A percentile compares a stretch with the other conserved stretches of the same genome.
phyloP scores from a whole-genome alignment of 192 early-diverging fungal species.

The Coemansia sp. region DNA sequence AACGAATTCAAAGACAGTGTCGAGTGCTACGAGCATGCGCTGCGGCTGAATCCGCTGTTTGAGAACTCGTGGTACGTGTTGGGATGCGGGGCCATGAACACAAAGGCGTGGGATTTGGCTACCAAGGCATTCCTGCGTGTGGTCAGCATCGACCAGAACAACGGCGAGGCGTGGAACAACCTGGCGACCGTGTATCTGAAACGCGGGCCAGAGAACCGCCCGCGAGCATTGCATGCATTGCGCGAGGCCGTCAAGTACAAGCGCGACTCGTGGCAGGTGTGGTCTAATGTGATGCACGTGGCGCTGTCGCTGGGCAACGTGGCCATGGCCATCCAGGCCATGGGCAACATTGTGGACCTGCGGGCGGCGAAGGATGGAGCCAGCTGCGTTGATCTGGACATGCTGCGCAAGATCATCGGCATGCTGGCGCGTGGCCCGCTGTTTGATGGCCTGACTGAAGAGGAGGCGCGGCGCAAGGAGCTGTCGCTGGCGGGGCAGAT shows the following conservation, averaged over 20 bases:
- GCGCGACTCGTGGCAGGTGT: conserved; percentile 83
- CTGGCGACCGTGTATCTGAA: conserved; percentile 77
- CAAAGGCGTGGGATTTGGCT: conserved; percentile 70
- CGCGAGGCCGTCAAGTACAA: conserved; percentile 75
- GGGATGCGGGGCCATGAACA: conserved; percentile 87
- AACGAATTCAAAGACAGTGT: conserved; percentile 59
- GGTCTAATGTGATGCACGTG: conserved; percentile 86
- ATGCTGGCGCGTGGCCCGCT: conserved; percentile 52
- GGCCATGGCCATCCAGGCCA: conserved; percentile 75
- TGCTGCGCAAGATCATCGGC: conserved; percentile 66
- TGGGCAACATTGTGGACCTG: conserved; percentile 78
- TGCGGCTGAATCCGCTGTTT: conserved; percentile 89
- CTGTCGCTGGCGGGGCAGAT: conserved; percentile 28
- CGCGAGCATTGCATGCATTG: conserved; percentile 77
- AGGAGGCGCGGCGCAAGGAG: conserved; percentile 50
- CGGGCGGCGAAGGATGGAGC: conserved; percentile 46
- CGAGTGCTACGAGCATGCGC: conserved; percentile 73
- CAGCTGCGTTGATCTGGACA: conserved; percentile 72
- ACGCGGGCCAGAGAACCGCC: conserved; percentile 54
- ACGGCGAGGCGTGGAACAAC: conserved; percentile 98
- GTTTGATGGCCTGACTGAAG: conserved; percentile 8
- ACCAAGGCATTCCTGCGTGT: conserved; percentile 69
- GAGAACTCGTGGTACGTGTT: conserved; percentile 95
- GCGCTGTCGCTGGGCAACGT: conserved; percentile 74
- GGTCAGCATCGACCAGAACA: conserved; percentile 64